A percentile compares a stretch with the other conserved stretches of the same genome.
Conservation (phyloP, 2,329 filamentous ascomycete genomes). For the Epichloe gansuensis region DNA sequence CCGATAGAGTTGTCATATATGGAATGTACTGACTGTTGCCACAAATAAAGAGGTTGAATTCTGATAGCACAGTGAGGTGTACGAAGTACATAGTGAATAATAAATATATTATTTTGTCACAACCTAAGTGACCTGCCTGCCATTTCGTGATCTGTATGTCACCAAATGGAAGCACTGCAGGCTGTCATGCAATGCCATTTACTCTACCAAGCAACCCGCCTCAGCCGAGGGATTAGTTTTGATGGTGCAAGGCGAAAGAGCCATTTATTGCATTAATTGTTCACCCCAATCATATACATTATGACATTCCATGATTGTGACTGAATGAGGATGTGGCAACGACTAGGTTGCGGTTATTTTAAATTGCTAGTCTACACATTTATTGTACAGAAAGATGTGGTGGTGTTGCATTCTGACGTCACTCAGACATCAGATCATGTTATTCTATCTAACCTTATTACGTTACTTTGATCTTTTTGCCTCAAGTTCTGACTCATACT, state of each 20-base stretch:
- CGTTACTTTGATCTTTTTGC: constrained; percentile 41
- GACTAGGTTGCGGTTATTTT: not conserved
- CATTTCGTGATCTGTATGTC: no score
- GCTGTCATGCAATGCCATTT: not conserved
- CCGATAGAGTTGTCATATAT: not conserved
- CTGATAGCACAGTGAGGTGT: no score
- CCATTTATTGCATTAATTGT: not conserved
- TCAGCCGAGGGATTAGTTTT: not conserved
- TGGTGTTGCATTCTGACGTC: not conserved
- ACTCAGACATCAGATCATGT: not conserved
- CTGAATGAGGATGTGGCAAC: not conserved
- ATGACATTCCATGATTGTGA: not conserved
- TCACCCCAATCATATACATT: not conserved
- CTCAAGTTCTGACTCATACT: constrained; percentile 47
- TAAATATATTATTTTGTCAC: no score
- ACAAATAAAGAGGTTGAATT: no score
- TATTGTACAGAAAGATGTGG: not conserved
- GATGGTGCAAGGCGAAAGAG: not conserved
- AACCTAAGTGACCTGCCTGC: no score
- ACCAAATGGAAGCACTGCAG: no score
- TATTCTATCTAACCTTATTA: not conserved
- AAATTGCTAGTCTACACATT: not conserved
- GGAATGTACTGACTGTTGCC: no score
- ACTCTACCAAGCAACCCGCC: no score
- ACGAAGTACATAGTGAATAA: no score